Evolutionary conservation across 495 filamentous ascomycete genomes (phyloP).

Genomic region (Cudoniella acicularis): DNA sequence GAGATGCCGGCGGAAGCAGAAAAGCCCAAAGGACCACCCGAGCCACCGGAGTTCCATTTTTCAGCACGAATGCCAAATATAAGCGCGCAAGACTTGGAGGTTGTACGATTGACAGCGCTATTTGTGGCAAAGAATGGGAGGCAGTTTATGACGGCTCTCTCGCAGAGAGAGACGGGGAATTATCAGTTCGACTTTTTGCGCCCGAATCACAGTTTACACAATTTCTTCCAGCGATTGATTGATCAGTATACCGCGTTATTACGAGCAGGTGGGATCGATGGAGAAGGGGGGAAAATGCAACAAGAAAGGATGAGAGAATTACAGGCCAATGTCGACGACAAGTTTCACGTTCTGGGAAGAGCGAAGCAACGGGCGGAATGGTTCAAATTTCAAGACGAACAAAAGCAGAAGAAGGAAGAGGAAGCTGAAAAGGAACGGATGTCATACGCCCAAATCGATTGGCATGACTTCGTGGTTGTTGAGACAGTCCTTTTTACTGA

Average conservation of each 20-base stretch:
- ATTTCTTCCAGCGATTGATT: slow-evolving; percentile 86
- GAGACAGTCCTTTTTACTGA: slow-evolving; percentile 95
- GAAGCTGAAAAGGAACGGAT: slow-evolving; percentile 80
- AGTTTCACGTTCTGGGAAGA: slow-evolving; percentile 72
- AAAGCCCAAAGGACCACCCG: slow-evolving; percentile 75
- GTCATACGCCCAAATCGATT: slow-evolving; percentile 89
- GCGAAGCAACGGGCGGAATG: slow-evolving; percentile 85
- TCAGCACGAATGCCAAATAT: slow-evolving; percentile 97
- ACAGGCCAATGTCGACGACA: slow-evolving; percentile 71
- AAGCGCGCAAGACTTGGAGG: slow-evolving; percentile 90
- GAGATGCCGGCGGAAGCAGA: slow-evolving; percentile 56
- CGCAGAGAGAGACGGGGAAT: slow-evolving; percentile 84
- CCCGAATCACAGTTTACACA: slow-evolving; percentile 91
- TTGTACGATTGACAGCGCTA: slow-evolving; percentile 83
- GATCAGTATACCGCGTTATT: slow-evolving; percentile 92
- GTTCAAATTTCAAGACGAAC: slow-evolving; percentile 75
- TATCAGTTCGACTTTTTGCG: slow-evolving; percentile 96
- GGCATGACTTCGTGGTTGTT: slow-evolving; percentile 96
- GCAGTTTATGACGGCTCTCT: slow-evolving; percentile 81
- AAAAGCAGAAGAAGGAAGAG: slow-evolving; percentile 87
- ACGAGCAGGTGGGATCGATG: slow-evolving; percentile 62
- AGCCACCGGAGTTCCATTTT: slow-evolving; percentile 90
- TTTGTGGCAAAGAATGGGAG: slow-evolving; percentile 90
- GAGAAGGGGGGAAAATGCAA: slow-evolving; percentile 62
- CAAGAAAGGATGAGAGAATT: slow-evolving; percentile 69